Evolutionary conservation across 176 grass and related monocot species (phyloP).

Genomic region (Pontederia paniculata): DNA sequence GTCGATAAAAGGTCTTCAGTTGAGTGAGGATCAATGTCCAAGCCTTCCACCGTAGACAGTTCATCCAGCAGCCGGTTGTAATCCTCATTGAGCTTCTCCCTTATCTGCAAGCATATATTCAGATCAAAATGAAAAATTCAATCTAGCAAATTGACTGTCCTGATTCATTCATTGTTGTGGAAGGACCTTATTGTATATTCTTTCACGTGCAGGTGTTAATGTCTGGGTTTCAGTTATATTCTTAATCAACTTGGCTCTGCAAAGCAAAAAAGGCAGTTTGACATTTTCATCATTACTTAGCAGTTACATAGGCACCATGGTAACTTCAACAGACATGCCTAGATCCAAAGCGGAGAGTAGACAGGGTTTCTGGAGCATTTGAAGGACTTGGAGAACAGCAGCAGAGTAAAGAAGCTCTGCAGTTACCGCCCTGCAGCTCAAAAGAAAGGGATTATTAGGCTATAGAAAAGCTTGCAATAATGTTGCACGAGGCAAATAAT

Average conservation of each 20-base stretch:
- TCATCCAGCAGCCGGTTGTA: slow-evolving; percentile 56
- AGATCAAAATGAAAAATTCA: slow-evolving; percentile 1
- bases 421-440: slow-evolving; percentile 65
- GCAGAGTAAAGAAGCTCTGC: slow-evolving; percentile 67
- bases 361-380: slow-evolving; percentile 67
- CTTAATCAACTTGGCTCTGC: slow-evolving; percentile 22
- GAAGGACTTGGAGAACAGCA: slow-evolving; percentile 79
- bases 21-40: slow-evolving; percentile 40
- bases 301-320: slow-evolving; percentile 7
- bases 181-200: slow-evolving; percentile 44
- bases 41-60: slow-evolving; percentile 47
- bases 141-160: background rate
- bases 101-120: slow-evolving; percentile 41
- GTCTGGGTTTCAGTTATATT: slow-evolving; percentile 18
- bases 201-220: slow-evolving; percentile 26
- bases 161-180: slow-evolving; percentile 1
- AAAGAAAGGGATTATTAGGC: slow-evolving; percentile 10
- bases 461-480: too few relatives aligned
- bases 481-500: background rate
- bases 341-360: slow-evolving; percentile 75
- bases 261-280: slow-evolving; percentile 23
- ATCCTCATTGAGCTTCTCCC: slow-evolving; percentile 62
- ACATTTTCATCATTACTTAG: slow-evolving; percentile 63
- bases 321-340: slow-evolving; percentile 33
- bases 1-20: slow-evolving; percentile 23